Evolutionary conservation across 345 rosid genomes (phyloP).

Genomic region (Eucalyptus paniculata): DNA sequence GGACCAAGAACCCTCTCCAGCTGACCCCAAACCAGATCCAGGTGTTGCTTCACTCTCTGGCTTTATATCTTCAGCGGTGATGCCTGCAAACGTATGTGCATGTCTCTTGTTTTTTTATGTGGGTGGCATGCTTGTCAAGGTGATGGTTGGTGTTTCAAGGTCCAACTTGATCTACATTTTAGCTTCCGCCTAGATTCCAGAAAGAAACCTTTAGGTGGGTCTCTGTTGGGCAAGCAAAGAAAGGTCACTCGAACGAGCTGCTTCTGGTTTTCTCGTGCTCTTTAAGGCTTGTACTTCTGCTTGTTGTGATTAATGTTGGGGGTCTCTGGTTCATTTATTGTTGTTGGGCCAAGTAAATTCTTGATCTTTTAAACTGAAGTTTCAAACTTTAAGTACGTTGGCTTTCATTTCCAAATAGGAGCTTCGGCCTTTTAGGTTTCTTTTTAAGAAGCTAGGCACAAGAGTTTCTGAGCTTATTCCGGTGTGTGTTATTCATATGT

Average conservation of each 20-base stretch:
- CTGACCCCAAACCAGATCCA: constrained; percentile 48
- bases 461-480: neutral
- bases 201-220: neutral
- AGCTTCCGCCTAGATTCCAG: neutral
- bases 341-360: neutral
- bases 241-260: neutral
- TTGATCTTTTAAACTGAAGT: neutral
- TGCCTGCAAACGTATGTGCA: neutral
- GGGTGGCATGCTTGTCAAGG: neutral
- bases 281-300: neutral
- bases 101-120: neutral
- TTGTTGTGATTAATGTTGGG: neutral
- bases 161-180: neutral
- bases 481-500: neutral
- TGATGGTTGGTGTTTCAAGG: neutral
- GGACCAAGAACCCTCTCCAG: constrained; percentile 48
- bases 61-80: neutral
- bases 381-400: neutral
- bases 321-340: neutral
- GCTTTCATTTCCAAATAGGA: neutral
- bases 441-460: neutral
- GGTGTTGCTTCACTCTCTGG: constrained; percentile 6
- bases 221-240: neutral
- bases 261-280: neutral
- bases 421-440: neutral